Evolutionary conservation across 1,284 basidiomycete genomes (phyloP), one percentile per base, ranked within the genome.

Genomic region (Fomitopsis palustris): DNA sequence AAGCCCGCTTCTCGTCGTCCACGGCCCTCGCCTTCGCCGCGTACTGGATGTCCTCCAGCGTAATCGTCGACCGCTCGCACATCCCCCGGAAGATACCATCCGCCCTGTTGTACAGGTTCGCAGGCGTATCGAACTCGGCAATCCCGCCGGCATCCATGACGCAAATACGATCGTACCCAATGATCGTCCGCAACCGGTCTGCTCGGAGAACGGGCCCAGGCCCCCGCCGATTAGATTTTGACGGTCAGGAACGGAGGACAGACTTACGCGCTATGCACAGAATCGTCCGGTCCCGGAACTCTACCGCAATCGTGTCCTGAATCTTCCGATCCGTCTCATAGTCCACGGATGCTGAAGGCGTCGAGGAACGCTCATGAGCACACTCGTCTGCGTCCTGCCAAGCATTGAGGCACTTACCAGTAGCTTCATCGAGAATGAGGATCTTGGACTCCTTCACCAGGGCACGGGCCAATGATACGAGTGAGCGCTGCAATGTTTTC

Each of bases 301-400:
- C 92, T 51, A 80, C 80, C 2, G 89, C 81, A 63, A 96, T 95
- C n/a, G 93, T 95, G 62, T 87, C 81, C 71, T 95, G 92, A 61
- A 95, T 93, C 63, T 88, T 89, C 61, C 83, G 78, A 73, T 96
- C 93, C 0, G 92, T 95, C 72, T 90, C 88, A 62, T 87, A 92
- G 71, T 92, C 89, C 25, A 91, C 88, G 2, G 87, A 90, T 19
- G 90, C 90, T 77, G 64, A 60, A 62, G 60, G 55, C 43, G 53
- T 31, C 10, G 47, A 60, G 25, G 25, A 31, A 23, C 25, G 23
- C 45, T 35, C 62, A 21, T 37, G 21, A 41, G 54, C 41, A 38
- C 27, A 38, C 53, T 53, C 47, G 41, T 59, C 68, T 41, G 31
- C 33, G 47, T 19, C 8, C 14, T 25, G 27, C 25, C 45, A 3